Conservation (phyloP, 177 flowering plant genomes). For the Vitis hybrid region DNA sequence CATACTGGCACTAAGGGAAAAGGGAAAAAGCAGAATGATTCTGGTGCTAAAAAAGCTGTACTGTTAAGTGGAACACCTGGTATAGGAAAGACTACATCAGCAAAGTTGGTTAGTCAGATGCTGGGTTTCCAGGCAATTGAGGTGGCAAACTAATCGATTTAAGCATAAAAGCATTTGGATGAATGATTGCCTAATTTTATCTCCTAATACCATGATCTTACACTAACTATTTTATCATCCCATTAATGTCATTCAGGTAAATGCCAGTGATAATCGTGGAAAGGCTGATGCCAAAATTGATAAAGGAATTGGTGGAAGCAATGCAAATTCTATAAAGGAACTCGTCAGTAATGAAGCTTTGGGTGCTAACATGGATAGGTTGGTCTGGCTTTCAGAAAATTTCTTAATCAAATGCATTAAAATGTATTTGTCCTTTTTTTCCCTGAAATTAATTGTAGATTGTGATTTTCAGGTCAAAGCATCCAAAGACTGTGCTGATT, state of each 20-base stretch:
- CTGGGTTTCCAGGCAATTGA: constrained; percentile 83
- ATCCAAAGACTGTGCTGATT: constrained; percentile 73
- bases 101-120: constrained; percentile 92
- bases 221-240: not conserved
- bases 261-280: constrained; percentile 99
- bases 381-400: constrained; percentile 20
- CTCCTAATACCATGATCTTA: not conserved
- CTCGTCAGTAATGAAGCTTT: constrained; percentile 86
- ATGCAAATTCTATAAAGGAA: constrained; percentile 92
- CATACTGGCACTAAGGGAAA: constrained; percentile 52
- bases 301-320: constrained; percentile 89
- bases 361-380: constrained; percentile 60
- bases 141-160: constrained; percentile 32
- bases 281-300: constrained; percentile 84
- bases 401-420: not conserved
- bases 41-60: constrained; percentile 81
- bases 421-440: no score
- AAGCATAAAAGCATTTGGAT: not conserved
- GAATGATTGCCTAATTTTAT: not conserved
- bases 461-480: constrained; percentile 58
- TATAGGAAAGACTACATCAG: constrained; percentile 93
- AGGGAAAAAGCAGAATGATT: constrained; percentile 70
- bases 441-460: constrained; percentile 6
- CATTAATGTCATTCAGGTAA: constrained; percentile 55
- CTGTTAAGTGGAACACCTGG: constrained; percentile 92